Percentiles rank a stretch among this genome's conserved stretches.
phyloP scores from a whole-genome alignment of 1,284 basidiomycete genomes.

The Heterobasidion parviporum region DNA sequence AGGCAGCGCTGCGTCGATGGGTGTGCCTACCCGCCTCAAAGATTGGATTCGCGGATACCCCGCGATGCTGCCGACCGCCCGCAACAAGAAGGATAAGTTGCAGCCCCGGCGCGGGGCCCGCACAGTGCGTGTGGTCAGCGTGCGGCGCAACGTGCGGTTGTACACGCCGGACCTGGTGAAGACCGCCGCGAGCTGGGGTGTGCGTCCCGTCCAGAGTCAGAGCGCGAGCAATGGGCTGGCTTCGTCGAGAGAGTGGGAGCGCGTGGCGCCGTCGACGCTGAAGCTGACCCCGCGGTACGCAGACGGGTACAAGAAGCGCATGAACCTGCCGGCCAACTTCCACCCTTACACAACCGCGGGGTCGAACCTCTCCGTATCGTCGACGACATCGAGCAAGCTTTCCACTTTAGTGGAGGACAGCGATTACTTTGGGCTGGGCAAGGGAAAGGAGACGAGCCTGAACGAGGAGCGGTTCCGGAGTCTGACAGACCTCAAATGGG shows the following conservation, averaged over 20 bases:
- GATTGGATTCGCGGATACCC: conserved; percentile 87
- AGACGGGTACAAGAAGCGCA: conserved; percentile 62
- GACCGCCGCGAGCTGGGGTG: conserved; percentile 65
- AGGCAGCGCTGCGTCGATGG: conserved; percentile 45
- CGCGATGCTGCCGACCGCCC: conserved; percentile 37
- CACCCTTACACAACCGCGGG: conserved; percentile 39
- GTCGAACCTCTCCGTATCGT: conserved; percentile 9
- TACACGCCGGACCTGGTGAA: conserved; percentile 77
- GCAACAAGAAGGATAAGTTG: conserved; percentile 30
- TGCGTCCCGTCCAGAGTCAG: conserved; percentile 23
- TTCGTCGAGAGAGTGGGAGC: conserved; percentile 64
- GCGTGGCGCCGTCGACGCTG: conserved; percentile 52
- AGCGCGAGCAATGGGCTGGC: conserved; percentile 32
- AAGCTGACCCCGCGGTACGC: conserved; percentile 53
- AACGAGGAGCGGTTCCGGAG: conserved; percentile 68
- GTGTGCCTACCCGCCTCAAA: conserved; percentile 70
- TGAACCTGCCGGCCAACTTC: conserved; percentile 52
- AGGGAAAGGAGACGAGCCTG: conserved; percentile 17
- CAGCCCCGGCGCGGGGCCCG: conserved; percentile 66
- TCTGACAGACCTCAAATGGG: conserved; percentile 81
- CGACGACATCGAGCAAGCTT: conserved; percentile 21
- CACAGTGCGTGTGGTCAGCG: conserved; percentile 62
- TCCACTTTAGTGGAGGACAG: conserved; percentile 22
- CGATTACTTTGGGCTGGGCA: conserved; percentile 19
- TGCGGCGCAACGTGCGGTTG: conserved; percentile 72